These are phyloP conservation scores for Pleurotus citrinopileatus DNA, from an alignment of 768 basidiomycete genomes.

Conservation along the genomic window DNA sequence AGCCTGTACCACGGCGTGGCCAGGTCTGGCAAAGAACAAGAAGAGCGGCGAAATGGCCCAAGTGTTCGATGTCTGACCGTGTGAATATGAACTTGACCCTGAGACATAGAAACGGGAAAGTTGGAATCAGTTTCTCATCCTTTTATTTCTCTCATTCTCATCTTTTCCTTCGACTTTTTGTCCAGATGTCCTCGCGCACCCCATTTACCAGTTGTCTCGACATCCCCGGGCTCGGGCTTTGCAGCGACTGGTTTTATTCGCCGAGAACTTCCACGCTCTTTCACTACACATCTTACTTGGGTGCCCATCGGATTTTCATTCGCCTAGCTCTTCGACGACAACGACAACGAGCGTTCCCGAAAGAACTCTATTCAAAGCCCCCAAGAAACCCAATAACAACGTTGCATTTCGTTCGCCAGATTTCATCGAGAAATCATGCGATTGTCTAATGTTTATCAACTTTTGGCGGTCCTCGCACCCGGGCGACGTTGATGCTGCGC, in stretches of 20 bases:
- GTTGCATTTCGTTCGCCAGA: not conserved
- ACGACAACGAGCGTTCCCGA: too few relatives aligned
- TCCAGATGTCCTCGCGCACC: conserved; percentile 4
- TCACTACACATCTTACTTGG: not conserved
- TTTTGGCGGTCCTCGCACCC: conserved; percentile 2
- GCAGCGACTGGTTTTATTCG: conserved; percentile 6
- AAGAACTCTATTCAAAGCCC: not conserved
- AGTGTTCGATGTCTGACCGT: too few relatives aligned
- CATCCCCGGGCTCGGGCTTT: not conserved
- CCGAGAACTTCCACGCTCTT: conserved; percentile 5
- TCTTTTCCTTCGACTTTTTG: conserved; percentile 4
- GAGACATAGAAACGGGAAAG: not conserved
- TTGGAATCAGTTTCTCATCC: not conserved
- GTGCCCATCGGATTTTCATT: not conserved
- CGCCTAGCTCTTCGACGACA: too few relatives aligned
- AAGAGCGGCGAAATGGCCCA: too few relatives aligned
- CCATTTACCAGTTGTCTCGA: not conserved
- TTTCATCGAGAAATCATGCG: too few relatives aligned
- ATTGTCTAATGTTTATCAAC: conserved; percentile 1
- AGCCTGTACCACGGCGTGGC: too few relatives aligned
- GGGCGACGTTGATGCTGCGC: conserved; percentile 1
- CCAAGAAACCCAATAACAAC: not conserved
- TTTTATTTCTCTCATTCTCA: conserved; percentile 3
- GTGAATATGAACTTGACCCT: not conserved
- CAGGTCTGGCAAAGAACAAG: too few relatives aligned